Evolutionary conservation across 371 early-diverging fungal species (phyloP).

Genomic region (Umbelopsis sp.): DNA sequence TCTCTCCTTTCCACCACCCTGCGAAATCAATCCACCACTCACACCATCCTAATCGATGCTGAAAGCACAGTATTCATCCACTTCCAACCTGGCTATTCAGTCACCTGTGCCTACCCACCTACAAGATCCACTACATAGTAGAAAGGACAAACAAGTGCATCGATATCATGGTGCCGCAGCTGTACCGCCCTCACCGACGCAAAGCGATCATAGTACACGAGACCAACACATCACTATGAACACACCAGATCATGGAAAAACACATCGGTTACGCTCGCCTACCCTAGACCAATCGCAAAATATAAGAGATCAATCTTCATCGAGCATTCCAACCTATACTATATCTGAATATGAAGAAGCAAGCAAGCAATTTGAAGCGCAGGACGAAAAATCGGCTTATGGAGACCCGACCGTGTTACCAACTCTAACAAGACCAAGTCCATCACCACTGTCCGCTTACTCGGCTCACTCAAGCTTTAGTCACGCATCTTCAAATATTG

Average conservation of each 20-base stretch:
- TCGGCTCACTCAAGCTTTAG: slow-evolving; percentile 9
- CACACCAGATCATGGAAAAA: neutral
- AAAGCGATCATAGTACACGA: neutral
- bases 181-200: neutral
- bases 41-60: neutral
- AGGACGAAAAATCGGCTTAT: neutral
- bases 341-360: neutral
- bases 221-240: neutral
- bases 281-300: slow-evolving; percentile 12
- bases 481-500: neutral
- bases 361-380: neutral
- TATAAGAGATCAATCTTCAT: neutral
- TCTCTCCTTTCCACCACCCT: neutral
- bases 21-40: neutral
- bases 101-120: neutral
- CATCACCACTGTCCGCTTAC: slow-evolving; percentile 11
- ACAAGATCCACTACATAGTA: neutral
- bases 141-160: slow-evolving; percentile 2
- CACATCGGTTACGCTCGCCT: neutral
- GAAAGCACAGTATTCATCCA: slow-evolving; percentile 5
- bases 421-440: neutral
- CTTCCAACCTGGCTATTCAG: slow-evolving; percentile 7
- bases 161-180: neutral
- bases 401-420: slow-evolving; percentile 17
- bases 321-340: neutral